These are phyloP conservation scores for Podospora conica DNA, from an alignment of 495 filamentous ascomycete genomes.

Conservation along the genomic window DNA sequence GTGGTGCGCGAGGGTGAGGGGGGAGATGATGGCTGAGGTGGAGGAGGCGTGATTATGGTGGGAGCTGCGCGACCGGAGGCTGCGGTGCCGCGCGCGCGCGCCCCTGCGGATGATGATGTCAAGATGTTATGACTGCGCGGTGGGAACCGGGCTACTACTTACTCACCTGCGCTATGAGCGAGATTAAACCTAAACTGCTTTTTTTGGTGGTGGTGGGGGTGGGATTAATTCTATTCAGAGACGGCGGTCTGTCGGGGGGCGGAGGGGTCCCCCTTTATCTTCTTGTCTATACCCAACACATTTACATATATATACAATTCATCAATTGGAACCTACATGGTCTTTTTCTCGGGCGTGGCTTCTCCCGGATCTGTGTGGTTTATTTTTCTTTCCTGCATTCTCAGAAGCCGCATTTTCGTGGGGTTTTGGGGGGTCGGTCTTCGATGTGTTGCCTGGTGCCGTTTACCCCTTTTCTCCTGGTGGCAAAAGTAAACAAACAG, in stretches of 20 bases:
- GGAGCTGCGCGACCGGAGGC: no score
- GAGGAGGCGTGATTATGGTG: background rate
- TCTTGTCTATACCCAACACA: background rate
- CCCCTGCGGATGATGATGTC: background rate
- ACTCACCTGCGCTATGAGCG: background rate
- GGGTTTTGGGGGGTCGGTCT: background rate
- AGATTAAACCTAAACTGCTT: background rate
- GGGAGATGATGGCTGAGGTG: slow-evolving; percentile 57
- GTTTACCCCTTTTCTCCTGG: background rate
- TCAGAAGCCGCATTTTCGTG: no score
- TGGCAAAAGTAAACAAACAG: background rate
- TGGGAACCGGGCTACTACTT: no score
- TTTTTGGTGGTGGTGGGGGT: background rate
- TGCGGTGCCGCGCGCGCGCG: no score
- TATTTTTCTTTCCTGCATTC: no score
- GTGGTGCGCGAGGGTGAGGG: slow-evolving; percentile 71
- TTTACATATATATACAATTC: background rate
- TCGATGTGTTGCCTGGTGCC: background rate
- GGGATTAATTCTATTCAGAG: background rate
- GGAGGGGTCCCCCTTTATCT: background rate
- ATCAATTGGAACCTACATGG: background rate
- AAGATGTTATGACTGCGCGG: background rate
- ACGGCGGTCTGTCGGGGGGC: background rate
- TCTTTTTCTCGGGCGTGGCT: background rate
- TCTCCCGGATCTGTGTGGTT: no score